phyloP scores from a whole-genome alignment of 2,329 filamentous ascomycete species.

The Grosmannia clavigera region DNA sequence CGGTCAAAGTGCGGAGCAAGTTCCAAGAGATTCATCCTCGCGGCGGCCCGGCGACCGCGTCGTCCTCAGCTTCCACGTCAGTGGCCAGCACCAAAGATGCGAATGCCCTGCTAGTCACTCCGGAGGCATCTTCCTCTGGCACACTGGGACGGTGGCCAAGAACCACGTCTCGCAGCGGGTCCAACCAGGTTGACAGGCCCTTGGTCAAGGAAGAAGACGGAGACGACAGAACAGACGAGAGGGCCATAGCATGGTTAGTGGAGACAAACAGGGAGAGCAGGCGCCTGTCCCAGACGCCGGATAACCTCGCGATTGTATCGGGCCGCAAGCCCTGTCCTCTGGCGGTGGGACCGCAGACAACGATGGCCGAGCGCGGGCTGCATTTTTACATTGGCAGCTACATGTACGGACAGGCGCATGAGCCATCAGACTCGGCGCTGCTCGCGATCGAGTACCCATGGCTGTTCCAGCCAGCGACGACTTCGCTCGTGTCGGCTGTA shows the following conservation, averaged over 20 bases:
- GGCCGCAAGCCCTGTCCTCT: conserved; percentile 9
- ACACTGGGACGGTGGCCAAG: not conserved
- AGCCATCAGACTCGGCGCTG: conserved; percentile 26
- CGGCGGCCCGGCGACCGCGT: not conserved
- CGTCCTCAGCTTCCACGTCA: not conserved
- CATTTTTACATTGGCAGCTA: conserved; percentile 40
- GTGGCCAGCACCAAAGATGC: not conserved
- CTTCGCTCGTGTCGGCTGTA: conserved; percentile 41
- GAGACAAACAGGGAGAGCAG: not conserved
- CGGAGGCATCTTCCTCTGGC: not conserved
- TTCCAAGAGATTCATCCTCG: conserved; percentile 26
- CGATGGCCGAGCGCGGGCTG: conserved; percentile 32
- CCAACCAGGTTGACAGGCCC: not conserved
- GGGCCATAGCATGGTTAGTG: not conserved
- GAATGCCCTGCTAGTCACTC: not conserved
- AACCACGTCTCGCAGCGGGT: not conserved
- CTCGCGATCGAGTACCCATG: conserved; percentile 19
- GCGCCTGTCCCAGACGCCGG: not conserved
- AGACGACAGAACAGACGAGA: not conserved
- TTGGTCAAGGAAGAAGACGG: not conserved
- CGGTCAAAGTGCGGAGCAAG: conserved; percentile 47
- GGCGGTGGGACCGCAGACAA: conserved; percentile 25
- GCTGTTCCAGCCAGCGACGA: conserved; percentile 27
- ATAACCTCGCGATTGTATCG: not conserved
- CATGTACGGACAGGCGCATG: conserved; percentile 37